Evolutionary conservation across 768 basidiomycete genomes (phyloP).

Genomic region (Hortiboletus campestris): DNA sequence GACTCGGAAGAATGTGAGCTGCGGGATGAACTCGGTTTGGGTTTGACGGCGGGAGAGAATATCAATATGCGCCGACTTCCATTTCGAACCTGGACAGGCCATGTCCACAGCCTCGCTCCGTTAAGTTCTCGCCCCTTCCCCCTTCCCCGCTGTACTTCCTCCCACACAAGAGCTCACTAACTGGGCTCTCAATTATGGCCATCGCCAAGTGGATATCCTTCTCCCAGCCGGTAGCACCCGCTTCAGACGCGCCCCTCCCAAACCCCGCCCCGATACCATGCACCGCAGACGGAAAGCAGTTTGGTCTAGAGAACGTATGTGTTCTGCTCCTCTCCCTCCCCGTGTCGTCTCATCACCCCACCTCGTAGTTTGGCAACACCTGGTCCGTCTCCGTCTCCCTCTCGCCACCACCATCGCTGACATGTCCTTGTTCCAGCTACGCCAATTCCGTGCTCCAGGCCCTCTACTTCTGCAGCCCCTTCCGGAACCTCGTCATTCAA

Average conservation of each 20-base stretch:
- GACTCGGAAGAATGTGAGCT: too few relatives aligned
- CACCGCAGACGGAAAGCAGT: slow-evolving; percentile 75
- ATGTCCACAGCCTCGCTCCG: neutral
- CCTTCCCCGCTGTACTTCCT: neutral
- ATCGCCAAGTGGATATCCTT: slow-evolving; percentile 43
- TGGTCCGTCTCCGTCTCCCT: slow-evolving; percentile 53
- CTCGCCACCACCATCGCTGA: slow-evolving; percentile 16
- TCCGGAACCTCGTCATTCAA: slow-evolving; percentile 86
- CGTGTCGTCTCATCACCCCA: slow-evolving; percentile 9
- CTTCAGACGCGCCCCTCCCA: slow-evolving; percentile 27
- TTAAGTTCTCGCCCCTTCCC: neutral
- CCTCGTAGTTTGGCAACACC: slow-evolving; percentile 86
- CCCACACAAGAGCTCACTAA: neutral
- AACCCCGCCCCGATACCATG: slow-evolving; percentile 41
- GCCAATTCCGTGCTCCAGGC: slow-evolving; percentile 99
- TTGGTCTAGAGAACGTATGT: slow-evolving; percentile 96
- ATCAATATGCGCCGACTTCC: too few relatives aligned
- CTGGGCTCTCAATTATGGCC: slow-evolving; percentile 23
- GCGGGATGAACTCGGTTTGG: too few relatives aligned
- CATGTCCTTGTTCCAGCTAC: slow-evolving; percentile 55
- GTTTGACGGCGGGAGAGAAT: too few relatives aligned
- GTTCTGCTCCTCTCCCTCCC: neutral
- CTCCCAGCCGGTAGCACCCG: slow-evolving; percentile 22
- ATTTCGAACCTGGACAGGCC: neutral
- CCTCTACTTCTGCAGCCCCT: slow-evolving; percentile 92